A percentile compares a stretch with the other conserved stretches of the same genome.
phyloP scores from a whole-genome alignment of 129 eudicot species.

The Tagetes erecta region DNA sequence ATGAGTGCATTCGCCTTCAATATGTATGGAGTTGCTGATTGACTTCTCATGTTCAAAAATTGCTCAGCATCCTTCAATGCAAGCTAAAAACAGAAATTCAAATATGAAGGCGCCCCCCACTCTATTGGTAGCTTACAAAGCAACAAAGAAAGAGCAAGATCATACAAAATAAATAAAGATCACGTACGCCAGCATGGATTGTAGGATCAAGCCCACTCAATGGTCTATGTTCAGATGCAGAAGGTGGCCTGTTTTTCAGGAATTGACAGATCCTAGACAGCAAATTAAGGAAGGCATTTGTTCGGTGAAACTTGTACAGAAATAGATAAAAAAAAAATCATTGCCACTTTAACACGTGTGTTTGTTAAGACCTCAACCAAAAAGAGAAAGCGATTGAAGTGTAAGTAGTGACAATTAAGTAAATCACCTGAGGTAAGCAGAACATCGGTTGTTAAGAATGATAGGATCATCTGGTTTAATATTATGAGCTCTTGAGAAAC shows the following conservation, averaged over 20 bases:
- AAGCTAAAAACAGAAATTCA: slow-evolving; percentile 55
- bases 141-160: slow-evolving; percentile 34
- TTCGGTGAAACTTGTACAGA: not conserved
- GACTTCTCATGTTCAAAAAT: slow-evolving; percentile 50
- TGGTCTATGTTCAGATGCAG: slow-evolving; percentile 82
- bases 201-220: slow-evolving; percentile 96
- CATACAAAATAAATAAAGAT: slow-evolving; percentile 40
- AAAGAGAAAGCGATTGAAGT: not conserved
- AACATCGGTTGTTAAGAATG: slow-evolving; percentile 74
- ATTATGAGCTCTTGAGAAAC: slow-evolving; percentile 67
- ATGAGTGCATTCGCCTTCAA: slow-evolving; percentile 81
- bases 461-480: slow-evolving; percentile 66
- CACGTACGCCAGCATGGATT: slow-evolving; percentile 89
- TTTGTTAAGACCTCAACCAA: not conserved
- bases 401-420: not conserved
- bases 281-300: not conserved
- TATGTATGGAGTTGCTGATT: slow-evolving; percentile 56
- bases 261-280: slow-evolving; percentile 68
- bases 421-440: slow-evolving; percentile 72
- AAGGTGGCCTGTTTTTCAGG: slow-evolving; percentile 67
- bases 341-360: not conserved
- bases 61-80: slow-evolving; percentile 97
- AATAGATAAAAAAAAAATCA: not conserved
- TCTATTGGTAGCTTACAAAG: not conserved
- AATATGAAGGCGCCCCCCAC: not conserved